phyloP scores from a whole-genome alignment of 768 basidiomycete genomes.

The Termitomyces sp. region DNA sequence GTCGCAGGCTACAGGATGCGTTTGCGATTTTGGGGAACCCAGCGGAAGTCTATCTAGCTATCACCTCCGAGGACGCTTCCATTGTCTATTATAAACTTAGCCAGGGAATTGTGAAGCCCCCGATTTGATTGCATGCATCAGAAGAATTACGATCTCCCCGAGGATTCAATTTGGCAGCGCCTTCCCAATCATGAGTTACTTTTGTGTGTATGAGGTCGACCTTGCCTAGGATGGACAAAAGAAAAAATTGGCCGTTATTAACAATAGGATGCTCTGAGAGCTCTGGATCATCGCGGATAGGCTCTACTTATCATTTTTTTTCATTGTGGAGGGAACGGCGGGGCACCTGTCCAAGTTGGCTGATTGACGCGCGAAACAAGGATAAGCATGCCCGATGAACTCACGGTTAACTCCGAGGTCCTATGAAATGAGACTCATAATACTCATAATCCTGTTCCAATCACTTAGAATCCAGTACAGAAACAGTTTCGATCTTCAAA shows the following conservation, averaged over 20 bases:
- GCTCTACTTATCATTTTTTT: not conserved
- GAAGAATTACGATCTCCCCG: not conserved
- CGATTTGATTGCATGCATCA: slow-evolving; percentile 34
- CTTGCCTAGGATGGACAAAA: not conserved
- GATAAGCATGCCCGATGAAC: no score
- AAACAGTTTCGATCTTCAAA: no score
- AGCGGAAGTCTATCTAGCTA: slow-evolving; percentile 60
- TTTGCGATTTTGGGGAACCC: slow-evolving; percentile 49
- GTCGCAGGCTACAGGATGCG: slow-evolving; percentile 52
- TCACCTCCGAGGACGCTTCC: slow-evolving; percentile 75
- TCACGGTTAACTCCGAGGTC: no score
- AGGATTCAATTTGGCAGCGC: not conserved
- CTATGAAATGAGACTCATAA: no score
- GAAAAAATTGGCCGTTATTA: not conserved
- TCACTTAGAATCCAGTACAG: no score
- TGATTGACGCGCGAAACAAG: no score
- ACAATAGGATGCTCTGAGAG: not conserved
- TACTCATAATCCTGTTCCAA: no score
- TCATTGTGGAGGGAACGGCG: no score
- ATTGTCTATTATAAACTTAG: slow-evolving; percentile 84
- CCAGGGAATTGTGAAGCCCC: slow-evolving; percentile 73
- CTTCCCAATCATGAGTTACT: not conserved
- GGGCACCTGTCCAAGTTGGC: no score
- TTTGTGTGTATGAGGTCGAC: not conserved
- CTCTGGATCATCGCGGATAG: not conserved